These are phyloP conservation scores for Moesziomyces antarcticus DNA, from an alignment of 1,284 basidiomycete genomes.

Conservation along the genomic window DNA sequence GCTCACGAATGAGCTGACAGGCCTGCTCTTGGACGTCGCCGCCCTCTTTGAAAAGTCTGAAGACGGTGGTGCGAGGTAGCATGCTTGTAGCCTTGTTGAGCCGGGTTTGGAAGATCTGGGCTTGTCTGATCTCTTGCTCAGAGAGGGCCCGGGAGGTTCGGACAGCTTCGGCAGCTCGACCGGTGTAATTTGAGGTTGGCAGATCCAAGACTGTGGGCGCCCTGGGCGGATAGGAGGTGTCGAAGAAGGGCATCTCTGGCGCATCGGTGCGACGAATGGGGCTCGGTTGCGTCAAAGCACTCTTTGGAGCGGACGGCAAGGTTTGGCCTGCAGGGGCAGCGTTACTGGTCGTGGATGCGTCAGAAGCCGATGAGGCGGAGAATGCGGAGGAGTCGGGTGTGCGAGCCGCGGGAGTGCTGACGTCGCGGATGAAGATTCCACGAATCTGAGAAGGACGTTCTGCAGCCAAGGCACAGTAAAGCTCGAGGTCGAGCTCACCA, in stretches of 20 bases:
- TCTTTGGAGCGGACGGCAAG: constrained; percentile 24
- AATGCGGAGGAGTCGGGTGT: constrained; percentile 4
- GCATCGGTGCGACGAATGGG: constrained; percentile 7
- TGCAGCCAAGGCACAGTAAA: constrained; percentile 58
- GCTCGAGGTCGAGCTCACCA: constrained; percentile 64
- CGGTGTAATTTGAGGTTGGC: constrained; percentile 17
- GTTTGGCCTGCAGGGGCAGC: neutral
- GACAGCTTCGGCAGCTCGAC: constrained; percentile 3
- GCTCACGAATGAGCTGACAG: constrained; percentile 39
- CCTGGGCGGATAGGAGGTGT: constrained; percentile 37
- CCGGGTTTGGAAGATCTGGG: constrained; percentile 38
- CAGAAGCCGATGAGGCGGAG: neutral
- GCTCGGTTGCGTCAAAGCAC: constrained; percentile 23
- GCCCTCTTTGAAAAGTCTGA: constrained; percentile 43
- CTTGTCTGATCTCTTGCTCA: constrained; percentile 35
- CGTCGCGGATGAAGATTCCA: constrained; percentile 63
- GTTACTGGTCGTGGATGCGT: neutral
- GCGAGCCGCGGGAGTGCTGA: constrained; percentile 27
- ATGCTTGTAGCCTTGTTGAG: constrained; percentile 41
- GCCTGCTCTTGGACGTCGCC: constrained; percentile 38
- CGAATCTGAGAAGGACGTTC: constrained; percentile 56
- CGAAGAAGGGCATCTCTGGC: constrained; percentile 22
- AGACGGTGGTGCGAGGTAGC: constrained; percentile 46
- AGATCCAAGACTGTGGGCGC: constrained; percentile 21
- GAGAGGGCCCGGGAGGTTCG: constrained; percentile 15